Evolutionary conservation across 2,329 filamentous ascomycete genomes (phyloP), one percentile per base, ranked within the genome.

Genomic region (Aureobasidium sp.): DNA sequence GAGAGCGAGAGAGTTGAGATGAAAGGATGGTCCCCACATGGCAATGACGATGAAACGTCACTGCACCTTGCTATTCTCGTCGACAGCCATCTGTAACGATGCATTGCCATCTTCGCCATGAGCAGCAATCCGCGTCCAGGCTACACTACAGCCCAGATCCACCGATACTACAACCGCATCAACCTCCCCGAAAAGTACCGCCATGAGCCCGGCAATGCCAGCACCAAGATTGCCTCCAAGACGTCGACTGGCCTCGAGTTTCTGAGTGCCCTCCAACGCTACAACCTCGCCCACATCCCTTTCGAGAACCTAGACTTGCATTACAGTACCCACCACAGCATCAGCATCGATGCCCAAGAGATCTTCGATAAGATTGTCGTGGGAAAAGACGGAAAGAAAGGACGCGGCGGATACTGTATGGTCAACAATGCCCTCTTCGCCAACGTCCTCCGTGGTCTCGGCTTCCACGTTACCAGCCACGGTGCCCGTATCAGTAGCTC

Each of bases 341-440:
- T 85, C 29, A 78, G 77, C 2, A 71, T 84, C 42, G 75, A 84
- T 55, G 75, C 79, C 0, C 70, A 80, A 25, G 71, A 73, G 3
- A 69, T 86, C 7, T 85, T 78, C 68, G 73, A 77, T 45, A 85
- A 85, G 68, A 75, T 86, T 37, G 78, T 81, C 1, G 74, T 74
- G 49, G 62, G 17, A 15, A 34, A 5, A 29, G 12, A 42, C 7
- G 47, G 62, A 27, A 47, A 25, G 44, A 64, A 78, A 51, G 75
- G 76, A 5, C 70, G 81, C 36, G 83, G 84, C 29, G 84, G 84
- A 1, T 84, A 85, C 64, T 86, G 83, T 68, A 84, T 86, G 81
- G 83, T 86, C 70, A 83, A 80, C 65, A 84, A 84, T 49, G 71
- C 73, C 3, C 71, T 86, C 36, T 80, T 86, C 63, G 78, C 76